A percentile compares a stretch with the other conserved stretches of the same genome.
Evolutionary conservation across 2,329 filamentous ascomycete genomes (phyloP).

Genomic region (Claviceps pazoutovae): DNA sequence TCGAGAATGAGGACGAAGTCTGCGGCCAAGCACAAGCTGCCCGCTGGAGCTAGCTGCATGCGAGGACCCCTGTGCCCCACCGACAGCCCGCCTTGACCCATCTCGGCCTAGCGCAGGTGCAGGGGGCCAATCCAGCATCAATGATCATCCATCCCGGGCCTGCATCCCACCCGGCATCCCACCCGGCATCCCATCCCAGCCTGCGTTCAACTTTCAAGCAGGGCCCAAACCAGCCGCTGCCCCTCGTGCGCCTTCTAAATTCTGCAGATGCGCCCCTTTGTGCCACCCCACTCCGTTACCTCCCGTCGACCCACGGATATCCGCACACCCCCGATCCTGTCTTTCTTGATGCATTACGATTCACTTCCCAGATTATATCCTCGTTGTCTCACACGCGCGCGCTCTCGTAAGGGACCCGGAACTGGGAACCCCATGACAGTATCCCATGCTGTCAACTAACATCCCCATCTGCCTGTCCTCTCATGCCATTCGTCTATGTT

Average conservation of each 20-base stretch:
- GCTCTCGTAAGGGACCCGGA: not conserved
- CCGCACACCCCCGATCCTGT: no score
- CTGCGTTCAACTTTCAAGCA: no score
- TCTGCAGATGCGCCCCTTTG: no score
- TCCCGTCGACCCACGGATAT: no score
- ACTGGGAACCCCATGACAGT: not conserved
- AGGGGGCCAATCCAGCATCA: slow-evolving; percentile 6
- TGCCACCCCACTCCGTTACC: no score
- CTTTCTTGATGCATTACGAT: no score
- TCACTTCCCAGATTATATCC: no score
- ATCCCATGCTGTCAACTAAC: not conserved
- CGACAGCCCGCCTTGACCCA: slow-evolving; percentile 5
- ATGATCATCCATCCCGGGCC: not conserved
- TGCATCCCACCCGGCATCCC: no score
- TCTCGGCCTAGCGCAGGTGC: slow-evolving; percentile 6
- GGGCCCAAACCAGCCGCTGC: no score
- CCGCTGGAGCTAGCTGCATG: slow-evolving; percentile 5
- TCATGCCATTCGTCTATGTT: no score
- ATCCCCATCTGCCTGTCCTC: not conserved
- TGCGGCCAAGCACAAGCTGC: not conserved
- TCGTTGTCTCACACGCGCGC: not conserved
- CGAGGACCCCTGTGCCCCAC: slow-evolving; percentile 1
- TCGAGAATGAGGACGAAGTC: slow-evolving; percentile 14
- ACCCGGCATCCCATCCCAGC: no score
- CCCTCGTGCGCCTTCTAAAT: no score